Percentiles rank a stretch among this genome's conserved stretches.
Evolutionary conservation across 352 stramenopile genomes (phyloP).

Genomic region (Globisporangium yorkense): DNA sequence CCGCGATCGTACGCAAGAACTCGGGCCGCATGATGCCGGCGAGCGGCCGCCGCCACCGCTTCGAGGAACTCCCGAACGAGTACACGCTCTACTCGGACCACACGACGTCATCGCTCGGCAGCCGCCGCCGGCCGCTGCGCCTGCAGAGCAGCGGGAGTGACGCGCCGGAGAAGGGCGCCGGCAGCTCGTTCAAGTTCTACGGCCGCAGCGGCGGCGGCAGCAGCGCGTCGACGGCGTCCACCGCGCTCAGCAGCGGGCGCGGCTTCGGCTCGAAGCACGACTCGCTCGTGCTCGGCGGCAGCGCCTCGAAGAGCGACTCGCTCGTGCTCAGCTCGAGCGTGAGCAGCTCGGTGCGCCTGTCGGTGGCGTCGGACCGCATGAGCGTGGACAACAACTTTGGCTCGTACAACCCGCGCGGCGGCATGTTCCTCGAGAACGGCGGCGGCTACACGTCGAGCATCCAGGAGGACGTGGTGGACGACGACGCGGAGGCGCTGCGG

Average conservation of each 20-base stretch:
- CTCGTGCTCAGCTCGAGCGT: slow-evolving; percentile 39
- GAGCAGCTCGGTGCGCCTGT: slow-evolving; percentile 39
- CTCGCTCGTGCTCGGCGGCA: slow-evolving; percentile 26
- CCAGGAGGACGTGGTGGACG: slow-evolving; percentile 42
- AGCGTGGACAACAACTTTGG: slow-evolving; percentile 74
- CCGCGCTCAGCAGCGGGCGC: slow-evolving; percentile 13
- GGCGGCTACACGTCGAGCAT: slow-evolving; percentile 47
- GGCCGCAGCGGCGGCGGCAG: slow-evolving; percentile 31
- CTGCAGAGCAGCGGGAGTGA: slow-evolving; percentile 5
- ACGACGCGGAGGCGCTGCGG: slow-evolving; percentile 35
- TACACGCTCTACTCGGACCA: slow-evolving; percentile 26
- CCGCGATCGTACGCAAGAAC: slow-evolving; percentile 44
- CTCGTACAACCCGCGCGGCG: slow-evolving; percentile 49
- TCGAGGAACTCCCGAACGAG: slow-evolving; percentile 19
- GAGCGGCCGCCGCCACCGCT: slow-evolving; percentile 14
- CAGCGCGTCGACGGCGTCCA: slow-evolving; percentile 12
- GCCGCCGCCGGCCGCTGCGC: slow-evolving; percentile 1
- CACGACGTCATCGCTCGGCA: slow-evolving; percentile 10
- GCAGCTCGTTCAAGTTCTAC: slow-evolving; percentile 64
- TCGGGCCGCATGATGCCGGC: slow-evolving; percentile 40
- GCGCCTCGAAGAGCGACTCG: slow-evolving; percentile 33
- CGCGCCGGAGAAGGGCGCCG: slow-evolving; percentile 18
- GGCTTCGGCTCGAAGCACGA: slow-evolving; percentile 22
- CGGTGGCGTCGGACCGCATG: slow-evolving; percentile 50
- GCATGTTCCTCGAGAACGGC: slow-evolving; percentile 30